Evolutionary conservation across 192 early-diverging fungal species (phyloP).

Genomic region (Dispira simplex): DNA sequence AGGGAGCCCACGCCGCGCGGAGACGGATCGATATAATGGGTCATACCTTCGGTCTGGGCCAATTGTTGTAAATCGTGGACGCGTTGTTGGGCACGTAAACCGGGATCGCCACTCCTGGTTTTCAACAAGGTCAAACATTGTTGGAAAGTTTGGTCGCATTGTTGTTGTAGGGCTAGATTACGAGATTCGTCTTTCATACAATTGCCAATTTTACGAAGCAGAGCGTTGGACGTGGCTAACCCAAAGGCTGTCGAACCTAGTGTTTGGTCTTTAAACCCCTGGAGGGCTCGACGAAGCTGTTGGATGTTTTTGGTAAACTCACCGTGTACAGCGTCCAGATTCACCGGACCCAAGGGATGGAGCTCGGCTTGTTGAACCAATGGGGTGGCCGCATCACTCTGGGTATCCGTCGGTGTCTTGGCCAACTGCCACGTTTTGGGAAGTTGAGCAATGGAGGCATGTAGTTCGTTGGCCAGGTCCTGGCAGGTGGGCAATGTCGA

Average conservation of each 20-base stretch:
- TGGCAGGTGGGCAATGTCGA: no score
- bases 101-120: neutral
- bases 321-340: neutral
- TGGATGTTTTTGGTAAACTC: slow-evolving; percentile 2
- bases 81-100: neutral
- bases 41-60: neutral
- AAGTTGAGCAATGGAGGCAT: no score
- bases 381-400: neutral
- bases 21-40: slow-evolving; percentile 1
- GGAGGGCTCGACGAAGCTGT: neutral
- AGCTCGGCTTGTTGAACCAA: neutral
- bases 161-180: neutral
- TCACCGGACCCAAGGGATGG: slow-evolving; percentile 5
- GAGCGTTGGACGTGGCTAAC: neutral
- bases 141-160: neutral
- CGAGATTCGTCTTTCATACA: slow-evolving; percentile 1
- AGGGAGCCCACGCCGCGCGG: no score
- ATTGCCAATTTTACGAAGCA: neutral
- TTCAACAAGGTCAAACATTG: neutral
- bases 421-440: no score
- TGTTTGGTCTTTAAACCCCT: neutral
- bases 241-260: neutral
- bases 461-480: no score
- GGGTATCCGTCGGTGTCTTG: neutral
- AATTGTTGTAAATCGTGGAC: neutral